Conservation (phyloP, 2,329 filamentous ascomycete species). For the Diaporthe longicolla region DNA sequence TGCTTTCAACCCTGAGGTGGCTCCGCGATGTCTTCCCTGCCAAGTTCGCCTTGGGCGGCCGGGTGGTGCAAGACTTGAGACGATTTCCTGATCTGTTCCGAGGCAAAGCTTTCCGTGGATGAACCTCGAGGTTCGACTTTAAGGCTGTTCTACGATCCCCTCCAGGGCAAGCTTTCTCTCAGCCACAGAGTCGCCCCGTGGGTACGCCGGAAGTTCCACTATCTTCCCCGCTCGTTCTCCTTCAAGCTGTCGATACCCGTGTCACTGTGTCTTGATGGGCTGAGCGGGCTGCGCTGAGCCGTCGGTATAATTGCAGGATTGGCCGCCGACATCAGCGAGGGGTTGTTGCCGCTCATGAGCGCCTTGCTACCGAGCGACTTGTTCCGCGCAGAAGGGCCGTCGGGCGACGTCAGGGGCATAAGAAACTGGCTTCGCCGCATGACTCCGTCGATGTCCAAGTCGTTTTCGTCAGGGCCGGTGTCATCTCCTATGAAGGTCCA, state of each 20-base stretch:
- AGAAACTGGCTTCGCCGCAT: slow-evolving; percentile 36
- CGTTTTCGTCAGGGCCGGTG: slow-evolving; percentile 57
- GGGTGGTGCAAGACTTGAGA: background rate
- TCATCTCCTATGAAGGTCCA: slow-evolving; percentile 88
- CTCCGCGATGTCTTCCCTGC: background rate
- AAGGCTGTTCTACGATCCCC: background rate
- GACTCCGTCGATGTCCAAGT: slow-evolving; percentile 33
- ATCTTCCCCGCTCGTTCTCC: slow-evolving; percentile 17
- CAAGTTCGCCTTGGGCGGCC: background rate
- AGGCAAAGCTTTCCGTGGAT: background rate
- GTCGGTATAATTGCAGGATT: slow-evolving; percentile 9
- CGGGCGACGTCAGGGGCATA: slow-evolving; percentile 9
- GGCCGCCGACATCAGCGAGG: slow-evolving; percentile 28
- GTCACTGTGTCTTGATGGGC: background rate
- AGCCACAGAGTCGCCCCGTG: background rate
- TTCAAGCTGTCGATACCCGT: slow-evolving; percentile 3
- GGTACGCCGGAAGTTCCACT: slow-evolving; percentile 19
- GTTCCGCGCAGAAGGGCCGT: slow-evolving; percentile 2
- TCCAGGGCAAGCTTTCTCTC: background rate
- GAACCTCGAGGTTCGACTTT: background rate
- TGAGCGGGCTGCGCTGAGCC: slow-evolving; percentile 21
- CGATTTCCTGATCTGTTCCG: background rate
- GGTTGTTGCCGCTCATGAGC: slow-evolving; percentile 22
- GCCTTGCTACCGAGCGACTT: slow-evolving; percentile 31
- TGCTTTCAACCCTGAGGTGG: background rate